Conservation (phyloP, 768 basidiomycete species). For the Leccinum incarnatum region DNA sequence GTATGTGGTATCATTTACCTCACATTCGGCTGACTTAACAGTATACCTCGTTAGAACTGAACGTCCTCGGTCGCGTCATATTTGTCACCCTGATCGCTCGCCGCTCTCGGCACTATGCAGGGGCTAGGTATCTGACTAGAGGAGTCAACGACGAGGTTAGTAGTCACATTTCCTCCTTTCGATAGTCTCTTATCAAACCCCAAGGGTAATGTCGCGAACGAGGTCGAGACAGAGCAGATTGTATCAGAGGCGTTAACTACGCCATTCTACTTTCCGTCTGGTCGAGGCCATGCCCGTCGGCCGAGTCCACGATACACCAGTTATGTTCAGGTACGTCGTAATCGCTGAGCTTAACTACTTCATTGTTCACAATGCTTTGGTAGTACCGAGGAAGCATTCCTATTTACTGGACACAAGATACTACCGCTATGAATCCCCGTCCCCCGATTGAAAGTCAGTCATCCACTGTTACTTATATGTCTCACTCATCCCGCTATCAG, state of each 20-base stretch:
- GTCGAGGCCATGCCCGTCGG: constrained; percentile 41
- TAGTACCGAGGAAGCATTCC: constrained; percentile 95
- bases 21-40: neutral
- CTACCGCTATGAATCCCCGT: constrained; percentile 82
- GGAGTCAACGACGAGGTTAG: constrained; percentile 89
- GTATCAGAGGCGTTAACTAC: constrained; percentile 88
- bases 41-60: constrained; percentile 58
- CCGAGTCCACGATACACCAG: constrained; percentile 89
- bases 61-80: constrained; percentile 83
- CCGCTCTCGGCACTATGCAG: constrained; percentile 92
- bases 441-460: constrained; percentile 93
- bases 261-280: constrained; percentile 74
- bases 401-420: constrained; percentile 95
- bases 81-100: constrained; percentile 96
- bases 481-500: constrained; percentile 38
- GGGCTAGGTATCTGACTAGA: constrained; percentile 89
- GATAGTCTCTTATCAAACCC: neutral
- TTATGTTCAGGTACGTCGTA: constrained; percentile 73
- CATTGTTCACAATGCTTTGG: neutral
- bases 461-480: neutral
- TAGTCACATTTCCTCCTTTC: neutral
- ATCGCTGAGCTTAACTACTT: neutral
- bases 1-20: constrained; percentile 46
- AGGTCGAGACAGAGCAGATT: constrained; percentile 98
- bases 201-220: constrained; percentile 97